Evolutionary conservation across 495 filamentous ascomycete genomes (phyloP).

Genomic region (Talaromyces proteolyticus): DNA sequence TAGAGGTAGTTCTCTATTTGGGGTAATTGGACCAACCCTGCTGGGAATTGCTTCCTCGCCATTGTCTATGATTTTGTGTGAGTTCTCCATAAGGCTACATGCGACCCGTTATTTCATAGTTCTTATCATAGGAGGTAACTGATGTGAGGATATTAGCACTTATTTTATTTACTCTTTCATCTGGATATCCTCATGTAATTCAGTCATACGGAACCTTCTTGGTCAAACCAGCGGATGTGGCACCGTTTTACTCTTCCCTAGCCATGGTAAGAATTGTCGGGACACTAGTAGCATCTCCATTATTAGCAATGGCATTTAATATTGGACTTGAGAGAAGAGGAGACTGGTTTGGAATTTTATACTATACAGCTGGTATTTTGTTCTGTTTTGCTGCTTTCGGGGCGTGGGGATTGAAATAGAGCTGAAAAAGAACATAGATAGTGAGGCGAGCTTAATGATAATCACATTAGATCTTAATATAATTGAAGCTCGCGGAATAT

Average conservation of each 20-base stretch:
- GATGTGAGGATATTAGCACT: not conserved
- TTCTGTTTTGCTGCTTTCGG: not conserved
- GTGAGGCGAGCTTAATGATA: too few species aligned
- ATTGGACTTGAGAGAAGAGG: not conserved
- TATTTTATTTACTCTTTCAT: not conserved
- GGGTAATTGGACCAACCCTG: not conserved
- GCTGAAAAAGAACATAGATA: too few species aligned
- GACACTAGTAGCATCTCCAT: not conserved
- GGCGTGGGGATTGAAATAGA: too few species aligned
- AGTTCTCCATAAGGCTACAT: too few species aligned
- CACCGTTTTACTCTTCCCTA: slow-evolving; percentile 1
- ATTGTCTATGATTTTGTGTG: not conserved
- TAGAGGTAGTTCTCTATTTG: slow-evolving; percentile 3
- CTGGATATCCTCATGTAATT: not conserved
- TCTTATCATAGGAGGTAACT: too few species aligned
- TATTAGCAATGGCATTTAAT: slow-evolving; percentile 1
- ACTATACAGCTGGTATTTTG: not conserved
- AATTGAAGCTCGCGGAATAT: too few species aligned
- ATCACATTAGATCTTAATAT: too few species aligned
- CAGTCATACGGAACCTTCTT: slow-evolving; percentile 2
- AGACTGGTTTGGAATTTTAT: not conserved
- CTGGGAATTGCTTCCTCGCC: not conserved
- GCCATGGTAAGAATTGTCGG: not conserved
- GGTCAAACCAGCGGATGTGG: slow-evolving; percentile 2
- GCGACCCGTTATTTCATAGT: not conserved